Evolutionary conservation across 2,329 filamentous ascomycete species (phyloP).

Genomic region (Beauveria pseudobassiana): DNA sequence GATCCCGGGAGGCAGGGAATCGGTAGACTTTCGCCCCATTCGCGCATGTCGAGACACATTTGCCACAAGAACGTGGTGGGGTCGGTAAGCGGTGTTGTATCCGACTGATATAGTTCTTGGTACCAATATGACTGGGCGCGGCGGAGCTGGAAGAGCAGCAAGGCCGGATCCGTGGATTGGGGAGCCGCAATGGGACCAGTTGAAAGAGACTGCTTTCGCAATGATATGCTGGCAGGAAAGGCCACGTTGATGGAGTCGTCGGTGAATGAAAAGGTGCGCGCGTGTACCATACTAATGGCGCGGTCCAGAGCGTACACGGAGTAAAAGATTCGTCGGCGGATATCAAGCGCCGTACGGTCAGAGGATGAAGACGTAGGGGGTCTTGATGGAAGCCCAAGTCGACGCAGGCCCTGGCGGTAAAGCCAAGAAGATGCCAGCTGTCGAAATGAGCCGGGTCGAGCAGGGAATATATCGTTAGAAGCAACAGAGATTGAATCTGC

Average conservation of each 20-base stretch:
- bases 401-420: constrained; percentile 77
- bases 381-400: constrained; percentile 93
- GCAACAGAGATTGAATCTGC: constrained; percentile 79
- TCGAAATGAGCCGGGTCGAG: constrained; percentile 88
- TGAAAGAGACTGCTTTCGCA: constrained; percentile 35
- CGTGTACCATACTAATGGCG: constrained; percentile 81
- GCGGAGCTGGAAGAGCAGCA: constrained; percentile 76
- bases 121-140: constrained; percentile 84
- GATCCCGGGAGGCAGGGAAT: constrained; percentile 55
- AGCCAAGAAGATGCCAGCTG: constrained; percentile 88
- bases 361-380: constrained; percentile 63
- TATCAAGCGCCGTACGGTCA: constrained; percentile 63
- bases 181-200: constrained; percentile 35
- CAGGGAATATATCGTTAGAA: constrained; percentile 84
- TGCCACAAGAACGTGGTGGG: constrained; percentile 67
- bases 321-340: constrained; percentile 78
- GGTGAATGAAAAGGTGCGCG: constrained; percentile 85
- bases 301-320: constrained; percentile 86
- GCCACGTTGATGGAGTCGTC: constrained; percentile 79
- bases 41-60: constrained; percentile 66
- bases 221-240: constrained; percentile 49
- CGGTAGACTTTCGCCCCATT: constrained; percentile 73
- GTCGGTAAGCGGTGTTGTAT: constrained; percentile 59
- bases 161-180: constrained; percentile 58
- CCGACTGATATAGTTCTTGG: constrained; percentile 76